Percentiles rank a stretch among this genome's conserved stretches.
These are phyloP conservation scores for Vicia faba DNA, from an alignment of 306 rosid genomes.

Conservation along the genomic window DNA sequence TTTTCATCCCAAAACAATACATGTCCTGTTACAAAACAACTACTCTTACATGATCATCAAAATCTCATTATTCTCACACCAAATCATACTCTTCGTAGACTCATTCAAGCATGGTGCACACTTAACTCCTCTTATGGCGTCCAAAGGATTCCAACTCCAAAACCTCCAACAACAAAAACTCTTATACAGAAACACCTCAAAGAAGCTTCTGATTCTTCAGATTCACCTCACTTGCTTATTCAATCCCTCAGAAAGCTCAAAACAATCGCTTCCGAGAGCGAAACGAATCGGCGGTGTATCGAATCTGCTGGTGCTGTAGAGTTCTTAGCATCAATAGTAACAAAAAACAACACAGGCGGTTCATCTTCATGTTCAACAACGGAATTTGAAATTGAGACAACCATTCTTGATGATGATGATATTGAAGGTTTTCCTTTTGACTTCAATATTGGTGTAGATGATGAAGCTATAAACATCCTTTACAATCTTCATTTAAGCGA, in stretches of 20 bases:
- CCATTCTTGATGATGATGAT: slow-evolving; percentile 4
- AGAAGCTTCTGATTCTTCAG: slow-evolving; percentile 35
- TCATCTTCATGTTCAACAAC: slow-evolving; percentile 2
- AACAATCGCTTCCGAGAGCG: slow-evolving; percentile 61
- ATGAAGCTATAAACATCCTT: slow-evolving; percentile 64
- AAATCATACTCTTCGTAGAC: too few species aligned
- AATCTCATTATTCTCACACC: too few species aligned
- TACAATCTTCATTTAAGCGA: slow-evolving; percentile 55
- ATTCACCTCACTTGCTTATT: slow-evolving; percentile 43
- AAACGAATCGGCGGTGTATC: slow-evolving; percentile 57
- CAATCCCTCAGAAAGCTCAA: slow-evolving; percentile 52
- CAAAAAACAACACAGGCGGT: background rate
- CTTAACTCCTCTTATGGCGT: too few species aligned
- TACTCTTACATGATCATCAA: too few species aligned
- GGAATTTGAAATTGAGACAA: background rate
- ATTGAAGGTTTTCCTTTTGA: slow-evolving; percentile 18
- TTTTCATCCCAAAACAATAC: too few species aligned
- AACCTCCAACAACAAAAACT: too few species aligned
- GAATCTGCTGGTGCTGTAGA: slow-evolving; percentile 64
- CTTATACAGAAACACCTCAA: too few species aligned
- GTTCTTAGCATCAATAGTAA: slow-evolving; percentile 52
- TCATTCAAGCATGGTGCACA: too few species aligned
- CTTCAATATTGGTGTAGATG: slow-evolving; percentile 9
- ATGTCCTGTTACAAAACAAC: too few species aligned
- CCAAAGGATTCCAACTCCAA: too few species aligned